phyloP scores from a whole-genome alignment of 2,329 filamentous ascomycete genomes.

The Penicillium thymicola region DNA sequence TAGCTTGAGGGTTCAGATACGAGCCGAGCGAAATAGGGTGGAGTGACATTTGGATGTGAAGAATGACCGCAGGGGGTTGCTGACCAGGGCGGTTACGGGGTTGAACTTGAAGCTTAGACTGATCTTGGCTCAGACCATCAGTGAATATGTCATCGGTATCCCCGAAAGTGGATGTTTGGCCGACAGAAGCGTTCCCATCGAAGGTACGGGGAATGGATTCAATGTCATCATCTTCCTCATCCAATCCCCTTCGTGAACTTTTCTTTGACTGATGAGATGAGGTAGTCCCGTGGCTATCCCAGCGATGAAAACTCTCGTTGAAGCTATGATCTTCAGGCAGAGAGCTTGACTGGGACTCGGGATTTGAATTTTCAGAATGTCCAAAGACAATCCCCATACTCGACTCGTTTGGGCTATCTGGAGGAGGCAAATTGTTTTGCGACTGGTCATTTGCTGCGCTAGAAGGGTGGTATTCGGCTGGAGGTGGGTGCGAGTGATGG shows the following conservation, averaged over 20 bases:
- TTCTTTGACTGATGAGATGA: conserved; percentile 43
- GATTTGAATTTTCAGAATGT: conserved; percentile 31
- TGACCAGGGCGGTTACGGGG: conserved; percentile 21
- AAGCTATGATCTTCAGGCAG: conserved; percentile 19
- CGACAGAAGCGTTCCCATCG: conserved; percentile 25
- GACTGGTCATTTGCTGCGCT: conserved; percentile 14
- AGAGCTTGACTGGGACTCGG: conserved; percentile 21
- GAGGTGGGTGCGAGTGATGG: conserved; percentile 22
- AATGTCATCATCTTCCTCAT: conserved; percentile 48
- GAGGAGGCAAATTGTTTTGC: conserved; percentile 14
- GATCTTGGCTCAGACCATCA: conserved; percentile 39
- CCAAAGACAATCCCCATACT: conserved; percentile 44
- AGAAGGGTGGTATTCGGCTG: conserved; percentile 6
- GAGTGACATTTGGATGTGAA: conserved; percentile 68
- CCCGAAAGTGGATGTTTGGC: conserved; percentile 36
- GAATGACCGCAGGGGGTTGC: conserved; percentile 43
- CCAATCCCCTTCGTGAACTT: conserved; percentile 35
- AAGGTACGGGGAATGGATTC: conserved; percentile 49
- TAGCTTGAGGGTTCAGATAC: conserved; percentile 49
- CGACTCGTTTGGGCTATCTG: conserved; percentile 23
- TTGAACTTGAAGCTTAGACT: conserved; percentile 33
- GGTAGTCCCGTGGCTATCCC: conserved; percentile 37
- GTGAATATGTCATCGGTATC: conserved; percentile 41
- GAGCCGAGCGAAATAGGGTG: conserved; percentile 61
- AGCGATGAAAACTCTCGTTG: conserved; percentile 19